Evolutionary conservation across 2,329 filamentous ascomycete species (phyloP), one percentile per base, ranked within the genome.

Genomic region (Colletotrichum musae): DNA sequence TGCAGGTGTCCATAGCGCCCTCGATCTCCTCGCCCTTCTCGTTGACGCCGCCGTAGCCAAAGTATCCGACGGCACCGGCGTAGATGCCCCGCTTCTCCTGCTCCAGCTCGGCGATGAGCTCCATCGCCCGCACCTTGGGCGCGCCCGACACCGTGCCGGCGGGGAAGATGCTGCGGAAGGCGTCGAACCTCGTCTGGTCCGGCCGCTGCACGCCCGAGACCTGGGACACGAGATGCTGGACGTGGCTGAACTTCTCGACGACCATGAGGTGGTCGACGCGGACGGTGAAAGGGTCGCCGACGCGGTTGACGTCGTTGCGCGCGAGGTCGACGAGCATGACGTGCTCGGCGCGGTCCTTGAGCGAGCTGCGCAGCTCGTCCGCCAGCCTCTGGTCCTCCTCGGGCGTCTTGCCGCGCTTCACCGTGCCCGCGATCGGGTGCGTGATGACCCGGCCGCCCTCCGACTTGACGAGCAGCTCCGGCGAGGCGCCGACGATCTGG

Each of bases 321-420:
- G 96, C 96, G 64, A 98, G 86, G 79, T 99, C 95, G 54, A 98
- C 96, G 74, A 99, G 85, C 96, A 99, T 99, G 76, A 98, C 95
- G 84, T 98, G 94, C 83, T 97, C 94, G 58, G 94, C 94, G 61
- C 94, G 90, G 84, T 99, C 96, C 82, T 99, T 98, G 73, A 97
- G 86, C 63, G 92, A 97, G 75, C 85, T 88, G 56, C 90, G 88
- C 68, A 97, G 89, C 81, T 94, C 92, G 53, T 91, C 86, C 10
- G 95, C 94, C 28, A 98, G 89, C 16, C 83, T 85, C 73, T 92
- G 90, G 78, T 99, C 96, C 77, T 98, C 94, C 77, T 94, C 92
- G 3, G 90, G 84, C 1, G 92, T 94, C 76, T 89, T 89, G 70
- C 95, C 95, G 74, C 96, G 90, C 82, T 93, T 94, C 64, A 98